These are phyloP conservation scores for Candida pseudoviswanathii DNA, from an alignment of 1,139 yeast genomes.

Conservation along the genomic window DNA sequence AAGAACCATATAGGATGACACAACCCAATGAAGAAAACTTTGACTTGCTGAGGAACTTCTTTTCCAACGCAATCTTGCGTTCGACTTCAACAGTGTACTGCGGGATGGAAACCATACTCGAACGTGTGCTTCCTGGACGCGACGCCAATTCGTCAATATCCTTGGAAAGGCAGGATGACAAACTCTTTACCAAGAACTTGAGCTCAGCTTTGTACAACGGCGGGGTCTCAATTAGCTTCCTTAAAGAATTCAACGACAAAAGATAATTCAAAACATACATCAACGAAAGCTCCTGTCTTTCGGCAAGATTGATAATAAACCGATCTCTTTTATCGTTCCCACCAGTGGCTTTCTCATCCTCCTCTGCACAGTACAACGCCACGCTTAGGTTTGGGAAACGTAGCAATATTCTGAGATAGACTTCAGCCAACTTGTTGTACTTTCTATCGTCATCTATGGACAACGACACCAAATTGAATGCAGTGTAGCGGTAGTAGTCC, in stretches of 20 bases:
- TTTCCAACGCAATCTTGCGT: conserved; percentile 11
- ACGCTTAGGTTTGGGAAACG: conserved; percentile 28
- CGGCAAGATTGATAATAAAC: conserved; percentile 16
- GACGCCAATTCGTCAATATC: conserved; percentile 32
- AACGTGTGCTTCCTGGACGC: conserved; percentile 25
- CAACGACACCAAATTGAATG: conserved; percentile 24
- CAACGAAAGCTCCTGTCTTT: conserved; percentile 39
- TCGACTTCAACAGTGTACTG: conserved; percentile 12
- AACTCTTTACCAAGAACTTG: conserved; percentile 22
- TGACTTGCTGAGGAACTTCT: conserved; percentile 14
- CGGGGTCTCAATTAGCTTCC: conserved; percentile 23
- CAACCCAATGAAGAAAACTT: conserved; percentile 26
- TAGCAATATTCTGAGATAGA: conserved; percentile 28
- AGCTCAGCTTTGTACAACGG: conserved; percentile 23
- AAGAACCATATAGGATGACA: conserved; percentile 32
- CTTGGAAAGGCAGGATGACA: conserved; percentile 25
- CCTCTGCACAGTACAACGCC: conserved; percentile 12
- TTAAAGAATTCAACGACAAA: conserved; percentile 23
- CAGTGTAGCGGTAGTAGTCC: conserved; percentile 32
- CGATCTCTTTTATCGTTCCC: conserved; percentile 8
- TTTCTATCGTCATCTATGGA: conserved; percentile 6
- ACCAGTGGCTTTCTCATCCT: conserved; percentile 3
- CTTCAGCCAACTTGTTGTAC: conserved; percentile 25
- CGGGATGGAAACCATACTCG: conserved; percentile 24
- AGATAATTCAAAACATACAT: conserved; percentile 32